A percentile compares a stretch with the other conserved stretches of the same genome.
Conservation (phyloP, 257 asterid genomes). For the Ocimum tenuiflorum region DNA sequence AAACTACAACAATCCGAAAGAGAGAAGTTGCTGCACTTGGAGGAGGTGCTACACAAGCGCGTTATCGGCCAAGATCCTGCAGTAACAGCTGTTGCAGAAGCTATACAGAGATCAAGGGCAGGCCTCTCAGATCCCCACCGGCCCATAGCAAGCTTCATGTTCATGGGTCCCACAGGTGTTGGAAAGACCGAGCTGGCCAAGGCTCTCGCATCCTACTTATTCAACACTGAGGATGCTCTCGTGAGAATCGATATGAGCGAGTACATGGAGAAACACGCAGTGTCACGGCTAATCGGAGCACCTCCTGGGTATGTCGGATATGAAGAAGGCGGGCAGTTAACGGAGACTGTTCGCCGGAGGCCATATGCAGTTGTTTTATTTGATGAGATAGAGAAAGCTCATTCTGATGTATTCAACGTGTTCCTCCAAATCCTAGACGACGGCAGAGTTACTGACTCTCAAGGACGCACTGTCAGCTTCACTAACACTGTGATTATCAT, state of each 20-base stretch:
- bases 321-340: constrained; percentile 91
- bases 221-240: constrained; percentile 89
- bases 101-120: constrained; percentile 86
- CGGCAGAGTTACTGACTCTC: constrained; percentile 93
- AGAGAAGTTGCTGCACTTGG: constrained; percentile 74
- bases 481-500: constrained; percentile 76
- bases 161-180: constrained; percentile 99
- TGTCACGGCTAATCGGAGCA: constrained; percentile 84
- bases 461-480: constrained; percentile 91
- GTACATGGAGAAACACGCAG: constrained; percentile 97
- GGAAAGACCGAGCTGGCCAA: constrained; percentile 96
- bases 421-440: constrained; percentile 91
- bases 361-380: constrained; percentile 83
- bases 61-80: constrained; percentile 92
- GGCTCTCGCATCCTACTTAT: constrained; percentile 79
- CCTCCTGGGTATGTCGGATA: constrained; percentile 97
- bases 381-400: constrained; percentile 95
- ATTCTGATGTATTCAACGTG: constrained; percentile 78
- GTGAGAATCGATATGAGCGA: constrained; percentile 97
- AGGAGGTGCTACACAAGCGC: constrained; percentile 75
- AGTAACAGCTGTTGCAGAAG: constrained; percentile 86
- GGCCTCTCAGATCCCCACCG: constrained; percentile 97
- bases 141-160: constrained; percentile 95
- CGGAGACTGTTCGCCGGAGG: constrained; percentile 80
- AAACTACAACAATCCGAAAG: constrained; percentile 81